Base-by-base conservation (phyloP, 2,329 filamentous ascomycete genomes). In the Botrytis fragariae region DNA sequence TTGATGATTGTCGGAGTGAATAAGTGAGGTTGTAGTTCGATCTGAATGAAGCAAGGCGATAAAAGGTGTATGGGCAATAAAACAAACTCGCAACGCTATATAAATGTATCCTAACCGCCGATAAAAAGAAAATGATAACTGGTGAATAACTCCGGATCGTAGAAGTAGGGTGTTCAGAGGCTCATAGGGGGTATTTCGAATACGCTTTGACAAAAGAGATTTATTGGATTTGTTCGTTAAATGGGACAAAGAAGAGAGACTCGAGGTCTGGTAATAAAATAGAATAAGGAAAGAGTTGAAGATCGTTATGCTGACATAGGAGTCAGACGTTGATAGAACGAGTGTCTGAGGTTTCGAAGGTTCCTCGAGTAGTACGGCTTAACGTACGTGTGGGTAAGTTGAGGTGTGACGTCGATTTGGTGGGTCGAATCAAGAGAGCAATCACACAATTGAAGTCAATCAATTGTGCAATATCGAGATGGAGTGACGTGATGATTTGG, bases 171-270 rank as follows among this genome's bases (percentile, higher is more conserved):
- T 68, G 64, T 68, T 82, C 81, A 82, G 80, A 82, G 81, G 81
- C 80, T 82, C 82, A 82, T 83, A 80, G 79, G 81, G 78, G 79
- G 79, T 78, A 80, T 80, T 81, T 80, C 75, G 79, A 89, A 82
- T 78, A 72, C 70, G 70, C 86, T 85, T 76, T 83, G 78, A 84
- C 79, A 71, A 90, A 84, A 3, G 87, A 88, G 65, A 85, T 84
- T 7, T 82, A 79, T 68, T 85, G 86, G 75, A 89, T 65, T 78
- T 70, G 79, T 76, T 81, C 80, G 80, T 81, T 78, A 80, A 77
- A 73, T 69, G 77, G 76, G 70, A 74, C 73, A 77, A 76, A 74
- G 77, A 76, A 75, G 73, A 75, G 73, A 76, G 77, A 78, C 78
- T 75, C 72, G 78, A 75, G 39, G 78, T 79, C 79, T 80, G 76